Evolutionary conservation across 2,329 filamentous ascomycete genomes (phyloP), one percentile per base, ranked within the genome.

Genomic region (Colletotrichum sp.): DNA sequence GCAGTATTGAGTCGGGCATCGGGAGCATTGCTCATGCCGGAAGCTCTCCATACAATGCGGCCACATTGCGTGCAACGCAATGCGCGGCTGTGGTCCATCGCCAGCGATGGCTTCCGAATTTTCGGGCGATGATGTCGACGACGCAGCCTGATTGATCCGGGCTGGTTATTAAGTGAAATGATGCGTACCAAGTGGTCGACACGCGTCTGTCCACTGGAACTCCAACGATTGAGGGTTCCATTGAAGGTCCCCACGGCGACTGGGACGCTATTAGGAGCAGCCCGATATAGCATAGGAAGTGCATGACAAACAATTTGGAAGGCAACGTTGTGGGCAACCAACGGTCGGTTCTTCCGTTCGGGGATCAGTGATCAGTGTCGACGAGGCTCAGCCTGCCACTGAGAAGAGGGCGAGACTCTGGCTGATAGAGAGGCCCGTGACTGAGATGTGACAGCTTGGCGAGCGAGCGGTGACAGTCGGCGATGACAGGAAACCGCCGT

Each of bases 361-460:
- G 15, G 26, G 57, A 5, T 71, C 44, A 21, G 26, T 57, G 24
- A 16, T 71, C 44, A 21, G 26, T 57, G 16, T 21, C 21, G 24
- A 52, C 44, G 32, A 44, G 64, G 44, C 64, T 30, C 34, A 21
- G 32, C 34, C 44, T 21, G n/a, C 10, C n/a, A 21, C 44, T 21
- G 44, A 52, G n/a, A 52, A 52, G 44, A 21, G 44, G 32, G 36
- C 18, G 15, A 44, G 67, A 44, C 15, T 18, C 10, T 52, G 26
- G 6, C 15, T 52, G 21, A 36, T 16, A 63, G 26, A 72, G 64
- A 34, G 63, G 69, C 60, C 28, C 52, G 44, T 60, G 62, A 18
- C n/a, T 62, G 70, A 62, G 52, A 63, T 69, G 69, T 72, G 74
- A 76, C 74, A 21, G 71, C 65, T 76, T 69, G 74, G 62, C 71